Evolutionary conservation across 2,329 filamentous ascomycete species (phyloP), one percentile per base, ranked within the genome.

Genomic region (Helotiales sp.): DNA sequence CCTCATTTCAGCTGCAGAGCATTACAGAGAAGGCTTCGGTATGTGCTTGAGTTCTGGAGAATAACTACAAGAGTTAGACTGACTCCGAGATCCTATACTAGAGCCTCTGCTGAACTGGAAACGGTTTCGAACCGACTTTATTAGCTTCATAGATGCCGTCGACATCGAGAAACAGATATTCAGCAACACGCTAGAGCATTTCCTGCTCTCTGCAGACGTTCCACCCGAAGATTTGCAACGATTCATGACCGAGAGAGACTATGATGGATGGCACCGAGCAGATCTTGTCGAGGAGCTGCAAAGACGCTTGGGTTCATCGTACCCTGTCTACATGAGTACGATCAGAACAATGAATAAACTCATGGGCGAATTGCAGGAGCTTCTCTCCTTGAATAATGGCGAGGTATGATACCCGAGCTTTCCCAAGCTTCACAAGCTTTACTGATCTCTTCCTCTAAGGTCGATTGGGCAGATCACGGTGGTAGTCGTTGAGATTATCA

Each of bases 11-110:
- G 57, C 62, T 5, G 64, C 60, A 2, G 61, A 67, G 44, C 58
- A 64, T 38, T 67, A 68, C 40, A 59, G 55, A 30, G 46, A 68
- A 58, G 65, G 67, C 10, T 66, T 62, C 44, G 67, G n/a, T n/a
- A n/a, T n/a, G n/a, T n/a, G n/a, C n/a, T n/a, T n/a, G n/a, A n/a
- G n/a, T n/a, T n/a, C n/a, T n/a, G n/a, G n/a, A n/a, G n/a, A n/a
- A n/a, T n/a, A n/a, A n/a, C n/a, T n/a, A n/a, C n/a, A n/a, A n/a
- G n/a, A n/a, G n/a, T n/a, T n/a, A n/a, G n/a, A n/a, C n/a, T n/a
- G n/a, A n/a, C n/a, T n/a, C n/a, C n/a, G n/a, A n/a, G n/a, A n/a
- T n/a, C n/a, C n/a, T n/a, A n/a, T n/a, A n/a, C n/a, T n/a, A n/a
- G n/a, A 69, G 49, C 57, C 59, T 17, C 34, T 67, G 17, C 13